Evolutionary conservation across 148 eudicot species (phyloP).

Genomic region (Simmondsia chinensis): DNA sequence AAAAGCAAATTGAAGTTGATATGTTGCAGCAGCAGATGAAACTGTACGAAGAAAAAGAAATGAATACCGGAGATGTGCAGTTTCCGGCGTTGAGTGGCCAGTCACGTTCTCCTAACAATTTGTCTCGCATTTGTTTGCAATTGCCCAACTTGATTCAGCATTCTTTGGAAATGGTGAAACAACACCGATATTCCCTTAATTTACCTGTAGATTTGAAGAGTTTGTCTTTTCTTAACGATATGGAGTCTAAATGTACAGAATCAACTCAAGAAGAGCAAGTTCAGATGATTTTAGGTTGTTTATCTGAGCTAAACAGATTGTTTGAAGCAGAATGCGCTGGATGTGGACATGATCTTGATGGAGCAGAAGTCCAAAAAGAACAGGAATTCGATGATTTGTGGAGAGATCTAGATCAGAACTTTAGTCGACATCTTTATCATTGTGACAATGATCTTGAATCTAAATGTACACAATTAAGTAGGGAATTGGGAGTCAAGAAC

Average conservation of each 20-base stretch:
- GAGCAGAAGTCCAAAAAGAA: too few relatives aligned
- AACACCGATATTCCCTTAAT: slow-evolving; percentile 19
- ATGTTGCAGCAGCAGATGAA: slow-evolving; percentile 9
- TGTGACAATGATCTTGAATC: too few relatives aligned
- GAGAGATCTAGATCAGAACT: slow-evolving; percentile 9
- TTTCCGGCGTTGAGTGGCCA: too few relatives aligned
- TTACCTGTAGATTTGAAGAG: slow-evolving; percentile 6
- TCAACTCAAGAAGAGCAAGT: slow-evolving; percentile 18
- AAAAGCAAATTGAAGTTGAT: slow-evolving; percentile 17
- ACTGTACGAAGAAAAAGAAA: slow-evolving; percentile 6
- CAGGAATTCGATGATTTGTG: slow-evolving; percentile 15
- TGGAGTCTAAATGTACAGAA: slow-evolving; percentile 8
- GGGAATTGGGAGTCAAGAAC: slow-evolving; percentile 10
- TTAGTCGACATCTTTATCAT: slow-evolving; percentile 7
- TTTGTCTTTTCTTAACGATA: slow-evolving; percentile 12
- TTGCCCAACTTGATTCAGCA: slow-evolving; percentile 29
- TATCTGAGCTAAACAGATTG: slow-evolving; percentile 30
- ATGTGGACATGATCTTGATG: slow-evolving; percentile 22
- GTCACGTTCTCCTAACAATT: slow-evolving; percentile 11
- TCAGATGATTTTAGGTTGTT: slow-evolving; percentile 16
- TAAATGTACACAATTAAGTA: too few relatives aligned
- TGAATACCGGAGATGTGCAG: slow-evolving; percentile 5
- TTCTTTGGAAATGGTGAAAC: slow-evolving; percentile 25
- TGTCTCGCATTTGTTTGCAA: slow-evolving; percentile 16
- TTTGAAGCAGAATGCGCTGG: slow-evolving; percentile 33